Percentiles rank a stretch among this genome's conserved stretches.
phyloP scores from a whole-genome alignment of 176 grass and related monocot genomes.

The maize (Zea mays) region Zm-B73-REFERENCE-NAM-5.0 NC_050100.1:61998501-61999000 shows the following conservation, averaged over 20 bases:
- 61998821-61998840: constrained; percentile 46
- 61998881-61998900: constrained; percentile 36
- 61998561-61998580: constrained; percentile 38
- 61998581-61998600: constrained; percentile 44
- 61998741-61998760: constrained; percentile 98
- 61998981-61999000: constrained; percentile 29
- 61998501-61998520: constrained; percentile 88
- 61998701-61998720: constrained; percentile 94
- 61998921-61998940: constrained; percentile 26
- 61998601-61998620: constrained; percentile 62
- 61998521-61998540: constrained; percentile 97
- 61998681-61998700: constrained; percentile 51
- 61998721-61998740: constrained; percentile 84
- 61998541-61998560: constrained; percentile 79
- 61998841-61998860: constrained; percentile 45
- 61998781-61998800: constrained; percentile 33
- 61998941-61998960: constrained; percentile 31
- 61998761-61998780: constrained; percentile 86
- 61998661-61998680: constrained; percentile 47
- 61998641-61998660: constrained; percentile 64
- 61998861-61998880: constrained; percentile 26
- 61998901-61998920: constrained; percentile 21
- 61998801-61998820: constrained; percentile 33
- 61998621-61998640: constrained; percentile 46
- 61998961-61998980: background rate